These are phyloP conservation scores for Hyaloraphidium curvatum DNA, from an alignment of 192 early-diverging fungal species.

Conservation along the genomic window DNA sequence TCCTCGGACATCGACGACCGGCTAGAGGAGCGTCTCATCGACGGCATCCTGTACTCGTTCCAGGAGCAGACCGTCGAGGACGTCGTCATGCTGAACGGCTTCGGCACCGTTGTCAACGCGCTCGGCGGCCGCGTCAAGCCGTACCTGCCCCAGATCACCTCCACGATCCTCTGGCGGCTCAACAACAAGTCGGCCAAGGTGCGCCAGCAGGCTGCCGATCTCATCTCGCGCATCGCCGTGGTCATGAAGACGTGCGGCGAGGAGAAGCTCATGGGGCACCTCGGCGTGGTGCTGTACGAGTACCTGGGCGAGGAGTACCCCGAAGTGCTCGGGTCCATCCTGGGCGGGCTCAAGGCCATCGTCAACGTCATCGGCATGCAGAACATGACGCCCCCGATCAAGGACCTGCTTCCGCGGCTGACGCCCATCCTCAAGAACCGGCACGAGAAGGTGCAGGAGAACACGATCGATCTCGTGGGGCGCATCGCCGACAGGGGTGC, in stretches of 20 bases:
- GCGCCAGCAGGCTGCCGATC: constrained; percentile 91
- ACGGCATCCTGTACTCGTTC: constrained; percentile 94
- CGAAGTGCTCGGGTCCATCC: constrained; percentile 88
- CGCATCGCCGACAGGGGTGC: constrained; percentile 96
- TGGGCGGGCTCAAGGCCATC: constrained; percentile 80
- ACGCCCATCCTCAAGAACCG: constrained; percentile 97
- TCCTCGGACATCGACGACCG: constrained; percentile 79
- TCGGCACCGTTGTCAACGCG: constrained; percentile 83
- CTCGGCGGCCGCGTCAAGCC: constrained; percentile 76
- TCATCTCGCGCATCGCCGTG: constrained; percentile 81
- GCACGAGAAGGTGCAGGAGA: constrained; percentile 89
- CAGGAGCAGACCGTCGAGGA: constrained; percentile 96
- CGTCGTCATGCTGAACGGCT: constrained; percentile 79
- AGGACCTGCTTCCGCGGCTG: constrained; percentile 81
- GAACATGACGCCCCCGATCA: constrained; percentile 96
- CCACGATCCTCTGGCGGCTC: constrained; percentile 87
- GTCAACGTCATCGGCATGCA: constrained; percentile 97
- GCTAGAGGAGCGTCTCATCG: constrained; percentile 86
- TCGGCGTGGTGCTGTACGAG: constrained; percentile 89
- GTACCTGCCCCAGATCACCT: constrained; percentile 83
- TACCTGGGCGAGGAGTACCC: constrained; percentile 99
- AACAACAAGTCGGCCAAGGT: constrained; percentile 93
- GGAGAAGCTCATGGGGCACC: constrained; percentile 81
- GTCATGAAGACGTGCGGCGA: constrained; percentile 90
- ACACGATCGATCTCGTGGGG: constrained; percentile 82